Conservation (phyloP, 148 eudicot genomes). For the Agrostemma githago region DNA sequence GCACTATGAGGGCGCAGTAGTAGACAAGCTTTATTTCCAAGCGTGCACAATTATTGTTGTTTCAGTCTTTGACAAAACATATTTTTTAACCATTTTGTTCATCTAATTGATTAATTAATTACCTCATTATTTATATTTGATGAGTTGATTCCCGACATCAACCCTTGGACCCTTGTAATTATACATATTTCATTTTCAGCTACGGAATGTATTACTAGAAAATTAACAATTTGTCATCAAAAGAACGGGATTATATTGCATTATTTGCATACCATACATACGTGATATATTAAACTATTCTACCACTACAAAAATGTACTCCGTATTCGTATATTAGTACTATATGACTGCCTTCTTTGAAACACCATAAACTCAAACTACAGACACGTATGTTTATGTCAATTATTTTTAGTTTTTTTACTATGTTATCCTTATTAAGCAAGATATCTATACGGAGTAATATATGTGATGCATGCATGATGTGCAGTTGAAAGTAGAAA, state of each 20-base stretch:
- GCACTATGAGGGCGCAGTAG: not conserved
- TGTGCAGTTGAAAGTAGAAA: too few species aligned
- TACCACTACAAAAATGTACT: too few species aligned
- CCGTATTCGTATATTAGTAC: too few species aligned
- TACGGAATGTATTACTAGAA: not conserved
- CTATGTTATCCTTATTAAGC: too few species aligned
- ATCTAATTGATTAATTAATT: not conserved
- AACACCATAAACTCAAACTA: too few species aligned
- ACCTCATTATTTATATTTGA: not conserved
- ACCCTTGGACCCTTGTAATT: not conserved
- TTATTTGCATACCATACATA: too few species aligned
- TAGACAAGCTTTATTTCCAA: slow-evolving; percentile 10
- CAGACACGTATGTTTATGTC: too few species aligned
- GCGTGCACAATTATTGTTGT: not conserved
- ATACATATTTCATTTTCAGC: not conserved
- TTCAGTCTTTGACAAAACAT: not conserved
- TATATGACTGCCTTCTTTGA: too few species aligned
- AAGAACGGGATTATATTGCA: too few species aligned
- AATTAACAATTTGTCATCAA: not conserved
- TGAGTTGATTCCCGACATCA: slow-evolving; percentile 6
- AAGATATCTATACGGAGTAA: too few species aligned
- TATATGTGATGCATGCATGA: too few species aligned
- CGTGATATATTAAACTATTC: not conserved
- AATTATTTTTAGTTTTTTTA: too few species aligned
- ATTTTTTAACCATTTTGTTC: slow-evolving; percentile 6